These are phyloP conservation scores for Elongisporangium anandrum DNA, from an alignment of 352 stramenopile species.

Conservation along the genomic window DNA sequence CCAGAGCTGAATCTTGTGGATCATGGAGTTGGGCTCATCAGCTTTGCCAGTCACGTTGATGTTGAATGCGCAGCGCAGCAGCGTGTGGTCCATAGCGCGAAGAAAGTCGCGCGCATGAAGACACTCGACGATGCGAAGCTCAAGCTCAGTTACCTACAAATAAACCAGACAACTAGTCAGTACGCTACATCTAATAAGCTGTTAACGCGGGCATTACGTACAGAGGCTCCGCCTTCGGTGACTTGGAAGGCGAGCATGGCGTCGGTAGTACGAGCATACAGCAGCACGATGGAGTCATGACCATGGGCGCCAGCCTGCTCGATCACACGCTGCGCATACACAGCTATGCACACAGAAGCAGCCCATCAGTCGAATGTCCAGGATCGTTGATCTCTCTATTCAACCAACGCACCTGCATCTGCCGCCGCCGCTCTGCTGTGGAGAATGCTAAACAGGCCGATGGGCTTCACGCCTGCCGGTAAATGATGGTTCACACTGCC, in stretches of 20 bases:
- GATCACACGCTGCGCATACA: constrained; percentile 9
- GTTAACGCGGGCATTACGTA: no score
- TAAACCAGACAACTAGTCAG: constrained; percentile 24
- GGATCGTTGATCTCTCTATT: not conserved
- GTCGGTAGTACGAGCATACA: constrained; percentile 14
- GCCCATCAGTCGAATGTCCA: not conserved
- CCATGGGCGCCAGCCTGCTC: constrained; percentile 2
- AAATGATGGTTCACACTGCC: constrained; percentile 14
- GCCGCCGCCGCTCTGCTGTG: constrained; percentile 6
- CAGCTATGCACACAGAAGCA: not conserved
- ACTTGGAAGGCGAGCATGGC: not conserved
- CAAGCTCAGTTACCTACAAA: constrained; percentile 3
- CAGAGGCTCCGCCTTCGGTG: no score
- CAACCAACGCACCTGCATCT: constrained; percentile 10
- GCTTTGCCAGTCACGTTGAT: constrained; percentile 15
- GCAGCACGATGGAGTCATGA: constrained; percentile 9
- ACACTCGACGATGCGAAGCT: constrained; percentile 30
- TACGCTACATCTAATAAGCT: no score
- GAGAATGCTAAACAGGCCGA: constrained; percentile 21
- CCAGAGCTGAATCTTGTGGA: constrained; percentile 25
- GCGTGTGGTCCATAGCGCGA: constrained; percentile 16
- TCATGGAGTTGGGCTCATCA: not conserved
- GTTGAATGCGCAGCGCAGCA: constrained; percentile 39
- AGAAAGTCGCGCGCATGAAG: constrained; percentile 52
- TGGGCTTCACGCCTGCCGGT: constrained; percentile 16